Percentiles rank a stretch among this genome's conserved stretches.
Evolutionary conservation across 2,329 filamentous ascomycete genomes (phyloP).

Genomic region (Chaetomium olivaceum): DNA sequence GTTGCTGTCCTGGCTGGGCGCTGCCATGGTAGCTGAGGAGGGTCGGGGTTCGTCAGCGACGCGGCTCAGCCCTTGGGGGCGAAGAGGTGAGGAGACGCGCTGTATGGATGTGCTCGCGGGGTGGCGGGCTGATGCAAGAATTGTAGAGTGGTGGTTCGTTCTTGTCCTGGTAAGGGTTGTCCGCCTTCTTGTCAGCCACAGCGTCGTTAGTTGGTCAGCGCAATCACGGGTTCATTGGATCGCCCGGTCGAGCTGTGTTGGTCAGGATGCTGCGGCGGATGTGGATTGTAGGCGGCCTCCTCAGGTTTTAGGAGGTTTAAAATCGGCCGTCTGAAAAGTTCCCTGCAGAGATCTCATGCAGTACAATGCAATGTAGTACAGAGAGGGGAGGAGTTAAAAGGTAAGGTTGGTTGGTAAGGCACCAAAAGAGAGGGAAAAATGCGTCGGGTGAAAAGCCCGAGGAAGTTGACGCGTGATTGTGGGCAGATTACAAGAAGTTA

Average conservation of each 20-base stretch:
- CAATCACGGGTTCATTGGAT: constrained; percentile 8
- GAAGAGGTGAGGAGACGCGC: constrained; percentile 9
- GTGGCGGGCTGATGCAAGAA: constrained; percentile 17
- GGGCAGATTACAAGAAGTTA: background rate
- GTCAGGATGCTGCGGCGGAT: too few relatives aligned
- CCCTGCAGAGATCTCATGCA: background rate
- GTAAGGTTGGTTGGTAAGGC: background rate
- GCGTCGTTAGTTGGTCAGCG: background rate
- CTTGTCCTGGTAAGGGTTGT: background rate
- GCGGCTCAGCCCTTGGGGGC: constrained; percentile 27
- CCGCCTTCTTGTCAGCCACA: constrained; percentile 28
- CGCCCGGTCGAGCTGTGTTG: constrained; percentile 5
- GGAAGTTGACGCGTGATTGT: background rate
- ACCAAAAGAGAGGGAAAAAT: background rate
- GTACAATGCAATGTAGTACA: background rate
- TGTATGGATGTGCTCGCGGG: constrained; percentile 8
- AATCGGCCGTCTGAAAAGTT: background rate
- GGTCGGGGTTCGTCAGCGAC: constrained; percentile 26
- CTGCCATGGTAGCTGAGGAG: constrained; percentile 30
- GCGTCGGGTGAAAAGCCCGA: background rate
- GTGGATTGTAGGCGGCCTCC: background rate
- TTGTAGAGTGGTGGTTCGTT: constrained; percentile 10
- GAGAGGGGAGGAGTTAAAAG: background rate
- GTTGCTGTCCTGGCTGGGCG: constrained; percentile 21
- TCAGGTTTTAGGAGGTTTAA: background rate